Evolutionary conservation across 2,329 filamentous ascomycete species (phyloP).

Genomic region (Clarireedia paspali): DNA sequence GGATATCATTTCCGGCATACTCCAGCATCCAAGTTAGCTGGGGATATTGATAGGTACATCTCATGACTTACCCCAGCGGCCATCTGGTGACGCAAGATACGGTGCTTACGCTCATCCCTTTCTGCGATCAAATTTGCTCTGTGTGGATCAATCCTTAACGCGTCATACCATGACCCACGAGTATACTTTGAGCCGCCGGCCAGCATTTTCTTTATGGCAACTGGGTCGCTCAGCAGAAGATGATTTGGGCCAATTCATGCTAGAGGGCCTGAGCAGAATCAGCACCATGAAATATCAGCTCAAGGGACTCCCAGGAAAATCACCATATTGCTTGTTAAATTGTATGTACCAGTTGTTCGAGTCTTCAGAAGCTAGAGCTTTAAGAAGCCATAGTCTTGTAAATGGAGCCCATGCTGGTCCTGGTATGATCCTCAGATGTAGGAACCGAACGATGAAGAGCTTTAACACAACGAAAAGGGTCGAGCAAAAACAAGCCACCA

Average conservation of each 20-base stretch:
- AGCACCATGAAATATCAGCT: neutral
- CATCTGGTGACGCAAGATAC: slow-evolving; percentile 33
- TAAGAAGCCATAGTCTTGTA: too few species aligned
- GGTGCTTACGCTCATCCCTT: slow-evolving; percentile 39
- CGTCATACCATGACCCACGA: slow-evolving; percentile 30
- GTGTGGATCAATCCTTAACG: slow-evolving; percentile 44
- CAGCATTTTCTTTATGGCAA: slow-evolving; percentile 16
- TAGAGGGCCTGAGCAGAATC: slow-evolving; percentile 8
- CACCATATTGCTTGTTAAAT: neutral
- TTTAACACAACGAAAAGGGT: too few species aligned
- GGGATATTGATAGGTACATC: neutral
- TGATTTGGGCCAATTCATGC: slow-evolving; percentile 23
- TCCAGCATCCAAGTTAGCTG: neutral
- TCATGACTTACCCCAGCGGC: slow-evolving; percentile 36
- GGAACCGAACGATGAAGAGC: too few species aligned
- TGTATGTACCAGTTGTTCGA: neutral
- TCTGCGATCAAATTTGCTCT: slow-evolving; percentile 46
- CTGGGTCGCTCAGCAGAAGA: slow-evolving; percentile 21
- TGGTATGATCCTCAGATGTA: too few species aligned
- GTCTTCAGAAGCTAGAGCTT: too few species aligned
- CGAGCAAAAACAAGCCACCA: too few species aligned
- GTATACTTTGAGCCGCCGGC: slow-evolving; percentile 19
- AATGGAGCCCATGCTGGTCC: too few species aligned
- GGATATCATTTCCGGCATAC: neutral
- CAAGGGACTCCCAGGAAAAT: too few species aligned